Evolutionary conservation across 139 green algal genomes (phyloP), one percentile per base, ranked within the genome.

Genomic region (Ostreobium quekettii): DNA sequence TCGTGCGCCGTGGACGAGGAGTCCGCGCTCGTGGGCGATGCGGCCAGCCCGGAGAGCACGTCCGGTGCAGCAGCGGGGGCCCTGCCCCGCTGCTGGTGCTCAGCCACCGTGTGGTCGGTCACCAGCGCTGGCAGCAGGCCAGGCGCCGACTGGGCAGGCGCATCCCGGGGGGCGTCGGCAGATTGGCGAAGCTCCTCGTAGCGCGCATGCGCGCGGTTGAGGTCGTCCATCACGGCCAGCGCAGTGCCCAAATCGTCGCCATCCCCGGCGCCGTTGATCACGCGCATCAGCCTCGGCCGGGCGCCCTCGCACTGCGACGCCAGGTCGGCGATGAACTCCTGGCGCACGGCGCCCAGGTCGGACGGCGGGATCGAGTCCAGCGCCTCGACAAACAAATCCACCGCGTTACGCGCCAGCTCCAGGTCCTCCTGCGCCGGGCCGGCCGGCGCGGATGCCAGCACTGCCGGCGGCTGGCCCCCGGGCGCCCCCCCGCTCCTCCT

Each of bases 321-420:
- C 70, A 86, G 59, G 38, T 86, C 80, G 0, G 36, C 46, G 8
- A 86, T 67, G 39, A 78, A 74, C 0, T 69, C 65, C 59, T 86
- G 76, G 19, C 74, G 63, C 59, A 83, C 57, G 15, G 29, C 7
- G 29, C 32, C 59, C 19, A 33, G 59, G 11, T 66, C 28, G 30
- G 46, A 28, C 26, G 32, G 4, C 5, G 59, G 30, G 19, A 66
- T 66, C 28, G 59, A 11, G 32, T 7, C 7, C 30, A 66, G 26
- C 5, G 59, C 30, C 5, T 66, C 59, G n/a, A 28, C 47, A 28
- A 66, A 66, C 19, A 66, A 7, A 39, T 66, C 59, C 7, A 66
- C 30, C n/a, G 32, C 47, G 30, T 66, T 66, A 6, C 24, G 6
- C 28, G 32, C 59, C 46, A 42, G 5, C 29, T 35, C 24, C 5